These are phyloP conservation scores for Boletus pseudopeckii DNA, from an alignment of 768 basidiomycete genomes.

Conservation along the genomic window DNA sequence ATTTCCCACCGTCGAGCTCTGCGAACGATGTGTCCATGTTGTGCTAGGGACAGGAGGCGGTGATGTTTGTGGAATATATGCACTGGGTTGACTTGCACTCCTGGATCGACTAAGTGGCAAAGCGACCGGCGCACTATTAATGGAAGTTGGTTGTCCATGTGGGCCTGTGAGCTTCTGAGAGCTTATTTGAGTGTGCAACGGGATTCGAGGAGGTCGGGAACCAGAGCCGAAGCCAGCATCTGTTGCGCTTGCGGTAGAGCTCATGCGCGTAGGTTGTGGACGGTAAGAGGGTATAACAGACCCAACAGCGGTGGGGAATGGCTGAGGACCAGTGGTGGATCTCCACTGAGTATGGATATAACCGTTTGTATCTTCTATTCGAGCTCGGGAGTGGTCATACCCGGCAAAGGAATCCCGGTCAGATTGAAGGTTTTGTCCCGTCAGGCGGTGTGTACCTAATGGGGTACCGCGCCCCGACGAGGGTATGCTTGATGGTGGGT, in stretches of 20 bases:
- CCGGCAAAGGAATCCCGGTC: slow-evolving; percentile 49
- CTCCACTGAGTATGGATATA: slow-evolving; percentile 65
- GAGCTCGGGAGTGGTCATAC: slow-evolving; percentile 58
- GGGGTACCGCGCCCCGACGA: slow-evolving; percentile 76
- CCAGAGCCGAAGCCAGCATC: slow-evolving; percentile 35
- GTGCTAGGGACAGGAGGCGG: slow-evolving; percentile 53
- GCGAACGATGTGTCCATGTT: slow-evolving; percentile 48
- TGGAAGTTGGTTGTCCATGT: slow-evolving; percentile 48
- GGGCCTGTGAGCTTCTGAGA: slow-evolving; percentile 54
- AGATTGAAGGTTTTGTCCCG: slow-evolving; percentile 55
- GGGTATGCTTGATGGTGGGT: slow-evolving; percentile 46
- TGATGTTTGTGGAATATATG: slow-evolving; percentile 53
- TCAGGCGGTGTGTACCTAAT: slow-evolving; percentile 53
- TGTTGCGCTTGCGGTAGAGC: slow-evolving; percentile 43
- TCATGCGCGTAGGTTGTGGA: slow-evolving; percentile 46
- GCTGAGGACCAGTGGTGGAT: slow-evolving; percentile 42
- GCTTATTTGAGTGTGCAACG: slow-evolving; percentile 67
- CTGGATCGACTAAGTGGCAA: slow-evolving; percentile 55
- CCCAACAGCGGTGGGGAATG: slow-evolving; percentile 26
- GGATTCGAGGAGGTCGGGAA: slow-evolving; percentile 39
- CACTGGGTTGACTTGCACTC: slow-evolving; percentile 76
- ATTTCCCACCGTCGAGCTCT: slow-evolving; percentile 38
- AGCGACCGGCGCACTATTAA: slow-evolving; percentile 14
- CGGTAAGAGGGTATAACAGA: slow-evolving; percentile 32
- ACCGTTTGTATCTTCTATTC: slow-evolving; percentile 67